Conservation (phyloP, 164 flowering plant species). For the Vitis amurensis region DNA sequence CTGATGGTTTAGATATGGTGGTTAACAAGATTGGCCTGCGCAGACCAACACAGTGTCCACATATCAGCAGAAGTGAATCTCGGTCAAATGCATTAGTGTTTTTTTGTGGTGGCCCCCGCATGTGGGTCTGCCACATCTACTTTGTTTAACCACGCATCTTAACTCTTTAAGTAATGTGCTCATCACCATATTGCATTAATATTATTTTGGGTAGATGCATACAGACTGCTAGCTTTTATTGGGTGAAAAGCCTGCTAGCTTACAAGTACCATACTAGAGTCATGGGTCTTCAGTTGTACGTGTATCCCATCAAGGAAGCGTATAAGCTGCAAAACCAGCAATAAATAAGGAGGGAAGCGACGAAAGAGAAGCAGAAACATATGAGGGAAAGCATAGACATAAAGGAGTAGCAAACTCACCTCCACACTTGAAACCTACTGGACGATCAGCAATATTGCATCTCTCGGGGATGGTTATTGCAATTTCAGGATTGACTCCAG, state of each 20-base stretch:
- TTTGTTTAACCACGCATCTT: too few relatives aligned
- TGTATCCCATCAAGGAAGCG: constrained; percentile 38
- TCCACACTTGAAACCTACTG: constrained; percentile 78
- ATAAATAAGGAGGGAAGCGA: not conserved
- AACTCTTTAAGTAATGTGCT: not conserved
- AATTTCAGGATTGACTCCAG: constrained; percentile 55
- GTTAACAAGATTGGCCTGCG: not conserved
- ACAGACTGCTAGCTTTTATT: not conserved
- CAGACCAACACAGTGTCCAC: too few relatives aligned
- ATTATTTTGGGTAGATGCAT: not conserved
- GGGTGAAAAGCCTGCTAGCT: not conserved
- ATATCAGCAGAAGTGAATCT: too few relatives aligned
- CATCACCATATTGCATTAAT: not conserved
- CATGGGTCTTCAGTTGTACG: not conserved
- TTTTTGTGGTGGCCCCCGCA: too few relatives aligned
- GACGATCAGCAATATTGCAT: constrained; percentile 73
- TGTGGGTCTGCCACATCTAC: too few relatives aligned
- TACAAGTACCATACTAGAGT: not conserved
- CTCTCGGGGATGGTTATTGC: constrained; percentile 76
- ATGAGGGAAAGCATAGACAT: not conserved
- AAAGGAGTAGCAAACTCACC: constrained; percentile 24
- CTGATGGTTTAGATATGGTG: constrained; percentile 5
- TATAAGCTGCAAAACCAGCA: constrained; percentile 48
- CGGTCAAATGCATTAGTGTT: too few relatives aligned
- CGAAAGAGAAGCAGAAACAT: not conserved